Percentiles rank a stretch among this genome's conserved stretches.
Conservation (phyloP, 2,329 filamentous ascomycete genomes). For the Trichoderma semiorbis region DNA sequence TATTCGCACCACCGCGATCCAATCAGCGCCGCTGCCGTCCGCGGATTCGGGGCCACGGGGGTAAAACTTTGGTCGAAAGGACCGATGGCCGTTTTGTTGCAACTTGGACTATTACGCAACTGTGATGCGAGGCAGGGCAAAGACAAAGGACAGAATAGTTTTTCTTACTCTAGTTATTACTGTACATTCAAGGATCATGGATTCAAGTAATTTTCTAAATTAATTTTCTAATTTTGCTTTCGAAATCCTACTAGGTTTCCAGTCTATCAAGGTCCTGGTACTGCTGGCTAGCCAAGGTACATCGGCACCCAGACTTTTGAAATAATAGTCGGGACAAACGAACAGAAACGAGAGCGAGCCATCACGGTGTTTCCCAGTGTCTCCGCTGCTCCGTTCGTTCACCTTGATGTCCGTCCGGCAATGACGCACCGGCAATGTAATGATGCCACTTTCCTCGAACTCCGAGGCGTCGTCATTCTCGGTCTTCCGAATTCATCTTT, state of each 20-base stretch:
- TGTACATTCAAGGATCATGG: neutral
- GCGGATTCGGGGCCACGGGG: constrained; percentile 7
- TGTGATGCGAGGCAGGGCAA: constrained; percentile 15
- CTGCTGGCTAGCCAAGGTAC: neutral
- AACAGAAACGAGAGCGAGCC: neutral
- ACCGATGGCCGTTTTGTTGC: neutral
- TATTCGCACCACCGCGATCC: neutral
- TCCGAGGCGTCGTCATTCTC: neutral
- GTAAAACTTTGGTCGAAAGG: neutral
- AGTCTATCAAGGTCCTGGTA: neutral
- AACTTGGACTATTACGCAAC: constrained; percentile 19
- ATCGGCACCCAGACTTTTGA: neutral
- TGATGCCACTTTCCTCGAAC: neutral
- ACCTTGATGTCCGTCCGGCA: constrained; percentile 5
- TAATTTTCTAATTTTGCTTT: neutral
- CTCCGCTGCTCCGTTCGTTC: neutral
- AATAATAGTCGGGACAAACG: neutral
- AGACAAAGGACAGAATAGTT: neutral
- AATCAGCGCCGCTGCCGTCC: constrained; percentile 5
- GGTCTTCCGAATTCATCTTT: neutral
- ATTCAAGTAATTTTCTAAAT: neutral
- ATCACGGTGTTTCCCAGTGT: neutral
- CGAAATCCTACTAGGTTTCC: neutral
- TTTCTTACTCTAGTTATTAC: neutral
- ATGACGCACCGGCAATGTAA: neutral